Conservation (phyloP, 2,329 filamentous ascomycete species). For the Coniochaeta ligniaria region DNA sequence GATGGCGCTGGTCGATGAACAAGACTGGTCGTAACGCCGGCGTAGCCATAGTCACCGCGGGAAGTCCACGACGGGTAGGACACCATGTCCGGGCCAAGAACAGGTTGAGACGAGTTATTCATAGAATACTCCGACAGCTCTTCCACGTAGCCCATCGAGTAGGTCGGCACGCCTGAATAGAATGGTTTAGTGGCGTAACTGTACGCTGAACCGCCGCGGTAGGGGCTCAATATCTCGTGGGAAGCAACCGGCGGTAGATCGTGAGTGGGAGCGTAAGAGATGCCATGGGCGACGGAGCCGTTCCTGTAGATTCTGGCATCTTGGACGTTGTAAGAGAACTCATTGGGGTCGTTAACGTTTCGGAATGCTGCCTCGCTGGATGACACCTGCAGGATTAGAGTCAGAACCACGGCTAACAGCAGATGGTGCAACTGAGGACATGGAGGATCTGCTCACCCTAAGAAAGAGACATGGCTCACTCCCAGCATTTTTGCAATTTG, state of each 20-base stretch:
- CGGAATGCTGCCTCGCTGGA: slow-evolving; percentile 28
- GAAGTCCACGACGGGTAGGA: slow-evolving; percentile 22
- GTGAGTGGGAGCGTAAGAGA: slow-evolving; percentile 20
- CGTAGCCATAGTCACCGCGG: slow-evolving; percentile 23
- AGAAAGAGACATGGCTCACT: slow-evolving; percentile 69
- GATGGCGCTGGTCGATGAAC: slow-evolving; percentile 24
- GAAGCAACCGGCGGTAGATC: slow-evolving; percentile 22
- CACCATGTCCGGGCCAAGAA: slow-evolving; percentile 28
- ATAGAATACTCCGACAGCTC: not conserved
- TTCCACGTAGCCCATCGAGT: slow-evolving; percentile 26
- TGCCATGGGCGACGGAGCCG: slow-evolving; percentile 6
- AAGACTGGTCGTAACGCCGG: slow-evolving; percentile 15
- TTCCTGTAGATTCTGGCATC: slow-evolving; percentile 19
- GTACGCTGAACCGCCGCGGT: slow-evolving; percentile 23
- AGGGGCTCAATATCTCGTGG: slow-evolving; percentile 23
- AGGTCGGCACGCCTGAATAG: slow-evolving; percentile 25
- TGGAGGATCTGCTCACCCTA: slow-evolving; percentile 46
- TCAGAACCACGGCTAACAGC: not conserved
- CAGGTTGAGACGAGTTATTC: slow-evolving; percentile 18
- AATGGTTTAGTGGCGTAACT: slow-evolving; percentile 22
- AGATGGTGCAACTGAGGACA: not conserved
- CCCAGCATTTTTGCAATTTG: slow-evolving; percentile 73
- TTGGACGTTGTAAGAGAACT: slow-evolving; percentile 27
- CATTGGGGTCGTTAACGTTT: slow-evolving; percentile 19
- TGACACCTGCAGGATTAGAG: slow-evolving; percentile 21